phyloP scores from a whole-genome alignment of 2,329 filamentous ascomycete genomes.

The Ceratocystiopsis brevicomis region DNA sequence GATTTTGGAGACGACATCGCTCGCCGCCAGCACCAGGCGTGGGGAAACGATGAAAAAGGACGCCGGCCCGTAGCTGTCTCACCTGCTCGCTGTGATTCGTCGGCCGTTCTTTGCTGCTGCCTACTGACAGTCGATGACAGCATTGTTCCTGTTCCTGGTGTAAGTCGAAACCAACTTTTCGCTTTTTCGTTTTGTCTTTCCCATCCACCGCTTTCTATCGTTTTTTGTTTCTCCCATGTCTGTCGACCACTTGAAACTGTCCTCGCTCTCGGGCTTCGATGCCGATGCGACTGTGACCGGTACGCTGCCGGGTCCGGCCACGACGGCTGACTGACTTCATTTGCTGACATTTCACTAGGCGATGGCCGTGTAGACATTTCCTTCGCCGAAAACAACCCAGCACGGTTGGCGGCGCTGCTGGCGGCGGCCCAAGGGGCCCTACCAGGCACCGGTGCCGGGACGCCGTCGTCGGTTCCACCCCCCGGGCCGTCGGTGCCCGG shows the following conservation, averaged over 20 bases:
- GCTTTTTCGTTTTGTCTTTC: no score
- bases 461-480: slow-evolving; percentile 40
- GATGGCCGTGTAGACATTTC: slow-evolving; percentile 67
- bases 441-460: slow-evolving; percentile 33
- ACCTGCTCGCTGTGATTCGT: no score
- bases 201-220: no score
- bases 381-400: slow-evolving; percentile 48
- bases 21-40: no score
- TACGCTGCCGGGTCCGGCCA: slow-evolving; percentile 11
- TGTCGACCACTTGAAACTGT: slow-evolving; percentile 34
- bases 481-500: slow-evolving; percentile 22
- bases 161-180: no score
- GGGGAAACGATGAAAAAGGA: no score
- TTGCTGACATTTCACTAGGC: slow-evolving; percentile 21
- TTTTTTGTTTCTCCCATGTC: background rate
- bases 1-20: no score
- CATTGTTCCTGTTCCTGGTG: no score
- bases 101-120: no score
- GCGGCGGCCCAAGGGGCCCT: slow-evolving; percentile 22
- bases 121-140: no score
- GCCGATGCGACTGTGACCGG: slow-evolving; percentile 41
- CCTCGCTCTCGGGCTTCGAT: slow-evolving; percentile 40
- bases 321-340: no score
- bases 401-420: slow-evolving; percentile 46
- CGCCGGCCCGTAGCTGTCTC: no score